phyloP scores from a whole-genome alignment of 1,139 yeast genomes.

The Geotrichum fermentans region DNA sequence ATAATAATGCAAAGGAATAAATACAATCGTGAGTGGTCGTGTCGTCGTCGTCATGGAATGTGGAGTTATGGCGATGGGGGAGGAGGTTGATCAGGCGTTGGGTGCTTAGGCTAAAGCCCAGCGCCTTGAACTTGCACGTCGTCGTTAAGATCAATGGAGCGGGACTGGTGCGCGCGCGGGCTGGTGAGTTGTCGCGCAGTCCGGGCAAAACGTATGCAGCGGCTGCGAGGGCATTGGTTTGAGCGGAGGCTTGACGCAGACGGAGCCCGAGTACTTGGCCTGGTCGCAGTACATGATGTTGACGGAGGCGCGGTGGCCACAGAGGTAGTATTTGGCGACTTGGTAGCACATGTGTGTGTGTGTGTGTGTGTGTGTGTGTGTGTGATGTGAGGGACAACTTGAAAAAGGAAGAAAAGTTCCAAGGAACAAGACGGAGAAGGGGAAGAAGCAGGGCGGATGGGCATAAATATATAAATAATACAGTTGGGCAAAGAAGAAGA shows the following conservation, averaged over 20 bases:
- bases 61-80: no score
- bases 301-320: slow-evolving; percentile 20
- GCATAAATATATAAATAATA: neutral
- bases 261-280: slow-evolving; percentile 17
- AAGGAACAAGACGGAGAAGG: neutral
- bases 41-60: no score
- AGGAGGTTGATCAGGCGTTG: no score
- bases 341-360: slow-evolving; percentile 21
- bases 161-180: no score
- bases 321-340: slow-evolving; percentile 16
- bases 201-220: slow-evolving; percentile 11
- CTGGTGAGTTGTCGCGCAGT: no score
- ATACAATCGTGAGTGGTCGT: no score
- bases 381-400: neutral
- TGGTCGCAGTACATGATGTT: slow-evolving; percentile 19
- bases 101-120: no score
- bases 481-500: neutral
- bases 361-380: no score
- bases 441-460: neutral
- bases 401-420: neutral
- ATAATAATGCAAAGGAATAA: no score
- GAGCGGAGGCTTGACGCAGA: slow-evolving; percentile 18
- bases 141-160: no score
- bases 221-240: slow-evolving; percentile 18
- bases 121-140: no score